A percentile compares a stretch with the other conserved stretches of the same genome.
phyloP scores from a whole-genome alignment of 108 stramenopile genomes.

The Fragilaria crotonensis region DNA sequence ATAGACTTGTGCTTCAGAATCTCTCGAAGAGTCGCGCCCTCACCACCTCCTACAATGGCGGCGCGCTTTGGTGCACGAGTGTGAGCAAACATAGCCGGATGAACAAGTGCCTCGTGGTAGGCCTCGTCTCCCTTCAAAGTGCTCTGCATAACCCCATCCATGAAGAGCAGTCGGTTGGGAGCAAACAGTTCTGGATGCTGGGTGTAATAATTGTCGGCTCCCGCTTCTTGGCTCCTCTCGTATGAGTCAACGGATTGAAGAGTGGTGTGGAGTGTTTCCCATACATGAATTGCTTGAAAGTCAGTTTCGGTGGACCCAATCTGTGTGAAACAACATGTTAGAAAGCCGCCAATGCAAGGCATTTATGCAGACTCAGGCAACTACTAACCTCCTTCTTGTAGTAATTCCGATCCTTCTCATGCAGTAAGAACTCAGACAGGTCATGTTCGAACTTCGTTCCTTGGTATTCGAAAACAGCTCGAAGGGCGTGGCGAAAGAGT shows the following conservation, averaged over 20 bases:
- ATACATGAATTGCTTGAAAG: background rate
- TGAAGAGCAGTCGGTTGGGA: constrained; percentile 43
- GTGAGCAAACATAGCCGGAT: constrained; percentile 90
- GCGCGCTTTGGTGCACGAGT: constrained; percentile 49
- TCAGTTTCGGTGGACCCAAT: background rate
- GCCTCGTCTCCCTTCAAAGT: constrained; percentile 21
- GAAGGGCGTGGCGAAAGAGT: background rate
- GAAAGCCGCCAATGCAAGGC: no score
- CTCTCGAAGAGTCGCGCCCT: constrained; percentile 75
- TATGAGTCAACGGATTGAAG: background rate
- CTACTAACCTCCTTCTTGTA: background rate
- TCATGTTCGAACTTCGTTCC: background rate
- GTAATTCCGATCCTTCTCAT: background rate
- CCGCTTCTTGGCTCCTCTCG: background rate
- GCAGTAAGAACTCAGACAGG: background rate
- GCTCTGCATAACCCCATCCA: constrained; percentile 58
- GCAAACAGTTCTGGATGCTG: constrained; percentile 10
- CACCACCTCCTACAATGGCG: constrained; percentile 73
- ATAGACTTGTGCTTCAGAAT: constrained; percentile 84
- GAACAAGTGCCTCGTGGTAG: constrained; percentile 87
- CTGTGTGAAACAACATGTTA: no score
- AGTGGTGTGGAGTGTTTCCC: background rate
- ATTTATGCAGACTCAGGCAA: no score
- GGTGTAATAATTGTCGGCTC: background rate
- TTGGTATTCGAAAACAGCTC: background rate